Percentiles rank a stretch among this genome's conserved stretches.
Conservation (phyloP, 164 flowering plant species). For the Pachysandra terminalis region DNA sequence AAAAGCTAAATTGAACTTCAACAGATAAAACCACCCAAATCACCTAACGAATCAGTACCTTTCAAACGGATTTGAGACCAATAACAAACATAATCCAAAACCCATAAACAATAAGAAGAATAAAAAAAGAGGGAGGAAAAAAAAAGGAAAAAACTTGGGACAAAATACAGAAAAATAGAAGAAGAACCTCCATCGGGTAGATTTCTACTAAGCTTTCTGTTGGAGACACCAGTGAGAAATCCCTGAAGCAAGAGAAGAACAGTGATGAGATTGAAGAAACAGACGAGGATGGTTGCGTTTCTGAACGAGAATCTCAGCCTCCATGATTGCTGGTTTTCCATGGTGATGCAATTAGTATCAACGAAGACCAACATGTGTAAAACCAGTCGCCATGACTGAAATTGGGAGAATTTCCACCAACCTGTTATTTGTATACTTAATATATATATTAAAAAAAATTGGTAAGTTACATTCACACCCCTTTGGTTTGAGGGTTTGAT, state of each 20-base stretch:
- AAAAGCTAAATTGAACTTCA: neutral
- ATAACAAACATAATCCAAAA: too few relatives aligned
- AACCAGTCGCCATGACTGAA: neutral
- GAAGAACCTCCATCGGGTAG: slow-evolving; percentile 32
- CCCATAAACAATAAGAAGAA: neutral
- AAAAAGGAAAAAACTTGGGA: neutral
- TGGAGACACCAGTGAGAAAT: slow-evolving; percentile 42
- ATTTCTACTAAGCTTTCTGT: slow-evolving; percentile 24
- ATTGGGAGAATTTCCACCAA: neutral
- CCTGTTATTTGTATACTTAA: neutral
- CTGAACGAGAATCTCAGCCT: slow-evolving; percentile 53
- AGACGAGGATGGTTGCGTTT: slow-evolving; percentile 63
- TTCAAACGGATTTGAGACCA: too few relatives aligned
- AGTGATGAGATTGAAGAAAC: slow-evolving; percentile 53
- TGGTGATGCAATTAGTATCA: slow-evolving; percentile 1
- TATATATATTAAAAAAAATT: too few relatives aligned
- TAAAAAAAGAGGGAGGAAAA: slow-evolving; percentile 1
- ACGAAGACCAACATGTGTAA: neutral
- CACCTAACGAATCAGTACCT: too few relatives aligned
- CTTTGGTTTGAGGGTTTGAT: too few relatives aligned
- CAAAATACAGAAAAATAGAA: slow-evolving; percentile 3
- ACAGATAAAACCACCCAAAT: too few relatives aligned
- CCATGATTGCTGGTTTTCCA: slow-evolving; percentile 58
- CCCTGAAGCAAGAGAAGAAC: slow-evolving; percentile 60
- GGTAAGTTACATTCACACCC: too few relatives aligned